These are phyloP conservation scores for Fraxinus ornus DNA, from an alignment of 305 asterid species.

Conservation along the genomic window DNA sequence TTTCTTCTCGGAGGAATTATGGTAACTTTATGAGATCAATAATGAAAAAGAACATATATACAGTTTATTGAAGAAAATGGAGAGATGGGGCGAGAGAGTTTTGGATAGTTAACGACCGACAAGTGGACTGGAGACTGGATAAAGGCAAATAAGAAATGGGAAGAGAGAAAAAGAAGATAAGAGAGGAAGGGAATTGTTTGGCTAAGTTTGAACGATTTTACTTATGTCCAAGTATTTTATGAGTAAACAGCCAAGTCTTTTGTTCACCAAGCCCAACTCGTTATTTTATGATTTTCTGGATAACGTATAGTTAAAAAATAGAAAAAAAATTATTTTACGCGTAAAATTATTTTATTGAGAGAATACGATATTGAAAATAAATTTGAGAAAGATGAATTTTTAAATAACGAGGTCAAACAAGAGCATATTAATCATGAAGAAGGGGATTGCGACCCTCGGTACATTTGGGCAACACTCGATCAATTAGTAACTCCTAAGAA, in stretches of 20 bases:
- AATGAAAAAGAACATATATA: background rate
- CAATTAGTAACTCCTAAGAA: background rate
- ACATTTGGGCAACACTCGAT: background rate
- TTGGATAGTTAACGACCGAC: constrained; percentile 15
- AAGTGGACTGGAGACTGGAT: constrained; percentile 24
- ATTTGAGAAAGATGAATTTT: background rate
- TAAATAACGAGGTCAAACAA: background rate
- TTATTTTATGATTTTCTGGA: too few relatives aligned
- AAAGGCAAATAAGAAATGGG: constrained; percentile 7
- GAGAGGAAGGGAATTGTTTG: background rate
- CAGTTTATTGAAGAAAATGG: background rate
- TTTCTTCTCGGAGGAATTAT: background rate
- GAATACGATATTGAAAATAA: too few relatives aligned
- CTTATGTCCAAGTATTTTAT: background rate
- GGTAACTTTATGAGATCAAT: background rate
- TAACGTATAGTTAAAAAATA: too few relatives aligned
- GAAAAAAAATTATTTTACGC: too few relatives aligned
- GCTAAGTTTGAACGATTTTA: background rate
- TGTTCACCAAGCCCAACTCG: background rate
- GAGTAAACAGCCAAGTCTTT: too few relatives aligned
- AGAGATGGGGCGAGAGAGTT: background rate
- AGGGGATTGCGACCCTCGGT: background rate
- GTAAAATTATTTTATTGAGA: too few relatives aligned
- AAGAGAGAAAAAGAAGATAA: constrained; percentile 8
- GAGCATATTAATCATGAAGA: background rate